Evolutionary conservation across 352 stramenopile genomes (phyloP), one percentile per base, ranked within the genome.

Genomic region (Phytophthora syringae): DNA sequence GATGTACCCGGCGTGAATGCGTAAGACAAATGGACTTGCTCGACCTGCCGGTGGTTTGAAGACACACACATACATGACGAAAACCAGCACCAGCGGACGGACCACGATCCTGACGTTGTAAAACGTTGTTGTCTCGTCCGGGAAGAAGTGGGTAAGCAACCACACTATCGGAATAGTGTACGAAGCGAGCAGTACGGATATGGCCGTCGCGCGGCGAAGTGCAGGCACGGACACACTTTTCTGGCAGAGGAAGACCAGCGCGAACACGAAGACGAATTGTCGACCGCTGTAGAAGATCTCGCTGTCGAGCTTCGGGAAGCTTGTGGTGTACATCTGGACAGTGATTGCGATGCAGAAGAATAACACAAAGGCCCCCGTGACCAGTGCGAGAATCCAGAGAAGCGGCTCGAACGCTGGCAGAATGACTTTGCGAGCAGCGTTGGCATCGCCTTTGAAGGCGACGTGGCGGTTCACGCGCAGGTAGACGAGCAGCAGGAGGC

Each of bases 191-290:
- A 84, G 34, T 9, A 88, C 12, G 4, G 79, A 63, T 25, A 80
- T 79, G 30, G 56, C 22, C 0, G 82, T 58, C 2, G 76, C 76
- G 2, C 82, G 76, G 2, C 69, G 58, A 44, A 89, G 53, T 15
- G 82, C 80, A 22, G 77, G 80, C 4, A 82, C 43, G 3, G 82
- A 88, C 11, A 91, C 72, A 40, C 80, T 91, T 70, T 91, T 89
- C 59, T 88, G 82, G 5, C 79, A 71, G 13, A 91, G 57, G 36
- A 80, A 86, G 4, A 88, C 54, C 1, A 84, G 58, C 3, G 79
- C 66, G 7, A 83, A 65, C 21, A 89, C 50, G 30, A 89, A 83
- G 21, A 86, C 64, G 48, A 91, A 89, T 53, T 89, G 77, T 25
- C 78, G 62, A 13, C 79, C 77, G 1, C 53, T 40, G 48, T 86